These are phyloP conservation scores for Bondarzewia mesenterica DNA, from an alignment of 1,284 basidiomycete genomes.

Conservation along the genomic window DNA sequence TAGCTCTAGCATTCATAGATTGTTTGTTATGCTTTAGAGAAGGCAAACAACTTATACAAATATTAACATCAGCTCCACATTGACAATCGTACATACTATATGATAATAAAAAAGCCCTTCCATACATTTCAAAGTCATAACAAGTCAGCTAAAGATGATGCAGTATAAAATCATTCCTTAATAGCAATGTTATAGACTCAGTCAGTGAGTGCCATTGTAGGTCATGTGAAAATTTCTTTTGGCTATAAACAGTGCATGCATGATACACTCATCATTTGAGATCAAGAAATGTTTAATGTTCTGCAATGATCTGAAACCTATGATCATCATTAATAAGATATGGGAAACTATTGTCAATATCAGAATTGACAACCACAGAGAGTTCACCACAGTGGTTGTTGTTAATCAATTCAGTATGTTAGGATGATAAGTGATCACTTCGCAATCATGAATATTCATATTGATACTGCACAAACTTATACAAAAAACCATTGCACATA, in stretches of 20 bases:
- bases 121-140: not conserved
- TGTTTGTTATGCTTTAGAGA: not conserved
- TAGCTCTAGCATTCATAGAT: not conserved
- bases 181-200: slow-evolving; percentile 18
- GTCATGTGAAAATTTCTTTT: not conserved
- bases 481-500: no score
- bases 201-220: slow-evolving; percentile 14
- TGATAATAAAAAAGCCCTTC: not conserved
- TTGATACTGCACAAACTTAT: no score
- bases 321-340: no score
- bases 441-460: no score
- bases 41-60: not conserved
- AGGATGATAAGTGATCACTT: no score
- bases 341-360: no score
- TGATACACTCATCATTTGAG: no score
- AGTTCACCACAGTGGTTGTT: no score
- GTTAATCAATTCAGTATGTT: no score
- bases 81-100: not conserved
- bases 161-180: not conserved
- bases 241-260: not conserved
- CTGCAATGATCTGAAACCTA: no score
- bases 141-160: not conserved
- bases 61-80: not conserved
- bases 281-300: no score
- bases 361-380: no score